Percentiles rank a stretch among this genome's conserved stretches.
Evolutionary conservation across 139 green algal species (phyloP).

Genomic region (Coelastrella sp.): DNA sequence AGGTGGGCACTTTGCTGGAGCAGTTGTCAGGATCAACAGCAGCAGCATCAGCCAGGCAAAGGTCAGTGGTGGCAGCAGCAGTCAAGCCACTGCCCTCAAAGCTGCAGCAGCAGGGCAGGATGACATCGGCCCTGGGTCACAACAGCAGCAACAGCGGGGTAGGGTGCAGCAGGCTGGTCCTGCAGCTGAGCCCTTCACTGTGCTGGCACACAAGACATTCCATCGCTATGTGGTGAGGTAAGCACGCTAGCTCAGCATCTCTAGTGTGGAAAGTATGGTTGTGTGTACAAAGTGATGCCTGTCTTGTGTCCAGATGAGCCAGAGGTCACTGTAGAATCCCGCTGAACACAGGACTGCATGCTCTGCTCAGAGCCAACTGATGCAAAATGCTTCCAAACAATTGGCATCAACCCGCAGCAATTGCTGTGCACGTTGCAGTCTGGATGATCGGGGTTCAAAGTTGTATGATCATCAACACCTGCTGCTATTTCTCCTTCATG

Average conservation of each 20-base stretch:
- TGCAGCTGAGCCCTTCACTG: conserved; percentile 55
- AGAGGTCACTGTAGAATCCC: too few species aligned
- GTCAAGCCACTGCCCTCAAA: not conserved
- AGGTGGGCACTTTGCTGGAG: conserved; percentile 83
- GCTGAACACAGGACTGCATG: too few species aligned
- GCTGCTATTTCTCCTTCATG: not conserved
- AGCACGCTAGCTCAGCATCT: not conserved
- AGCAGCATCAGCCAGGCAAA: conserved; percentile 26
- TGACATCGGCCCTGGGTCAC: not conserved
- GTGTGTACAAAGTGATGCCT: not conserved
- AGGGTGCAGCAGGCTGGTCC: conserved; percentile 42
- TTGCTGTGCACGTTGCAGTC: too few species aligned
- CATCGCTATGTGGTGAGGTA: conserved; percentile 92
- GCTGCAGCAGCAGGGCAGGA: conserved; percentile 29
- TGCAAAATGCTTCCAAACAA: too few species aligned
- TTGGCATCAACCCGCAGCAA: too few species aligned
- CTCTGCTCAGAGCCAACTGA: too few species aligned
- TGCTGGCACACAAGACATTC: conserved; percentile 83
- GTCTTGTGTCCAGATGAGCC: not conserved
- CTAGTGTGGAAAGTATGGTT: not conserved
- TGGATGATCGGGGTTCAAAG: too few species aligned
- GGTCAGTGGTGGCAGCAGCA: conserved; percentile 7
- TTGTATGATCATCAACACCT: not conserved
- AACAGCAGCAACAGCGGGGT: conserved; percentile 39
- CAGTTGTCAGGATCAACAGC: conserved; percentile 69